Percentiles rank a stretch among this genome's conserved stretches.
These are phyloP conservation scores for Rosa chinensis DNA, from an alignment of 306 rosid species.

Conservation along the genomic window DNA sequence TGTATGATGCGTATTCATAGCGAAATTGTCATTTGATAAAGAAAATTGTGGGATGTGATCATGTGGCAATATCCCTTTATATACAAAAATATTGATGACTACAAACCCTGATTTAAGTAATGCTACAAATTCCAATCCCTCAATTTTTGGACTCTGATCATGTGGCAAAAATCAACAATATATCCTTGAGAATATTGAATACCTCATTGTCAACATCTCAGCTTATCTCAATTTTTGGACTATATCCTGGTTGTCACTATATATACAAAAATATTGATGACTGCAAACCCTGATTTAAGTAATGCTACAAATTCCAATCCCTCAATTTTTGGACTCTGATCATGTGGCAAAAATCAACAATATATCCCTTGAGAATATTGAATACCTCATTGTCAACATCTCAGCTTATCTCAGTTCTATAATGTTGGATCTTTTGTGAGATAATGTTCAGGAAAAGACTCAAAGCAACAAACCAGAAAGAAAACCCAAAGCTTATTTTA, in stretches of 20 bases:
- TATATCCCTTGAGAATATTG: not conserved
- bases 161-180: not conserved
- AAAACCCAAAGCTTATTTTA: not conserved
- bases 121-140: not conserved
- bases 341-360: not conserved
- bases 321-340: not conserved
- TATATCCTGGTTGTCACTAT: not conserved
- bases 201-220: not conserved
- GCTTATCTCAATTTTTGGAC: not conserved
- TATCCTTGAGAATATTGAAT: not conserved
- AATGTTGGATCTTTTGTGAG: not conserved
- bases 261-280: not conserved
- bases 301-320: not conserved
- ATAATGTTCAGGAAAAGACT: not conserved
- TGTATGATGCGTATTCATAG: not conserved
- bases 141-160: not conserved
- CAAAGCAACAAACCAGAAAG: not conserved
- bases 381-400: not conserved
- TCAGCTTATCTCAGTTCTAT: not conserved
- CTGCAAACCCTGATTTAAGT: not conserved
- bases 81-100: not conserved
- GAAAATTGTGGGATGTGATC: not conserved
- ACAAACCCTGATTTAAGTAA: not conserved
- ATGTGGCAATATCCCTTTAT: not conserved
- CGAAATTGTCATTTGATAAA: not conserved